phyloP scores from a whole-genome alignment of 2,329 filamentous ascomycete genomes.

The Pseudogymnoascus sp. region DNA sequence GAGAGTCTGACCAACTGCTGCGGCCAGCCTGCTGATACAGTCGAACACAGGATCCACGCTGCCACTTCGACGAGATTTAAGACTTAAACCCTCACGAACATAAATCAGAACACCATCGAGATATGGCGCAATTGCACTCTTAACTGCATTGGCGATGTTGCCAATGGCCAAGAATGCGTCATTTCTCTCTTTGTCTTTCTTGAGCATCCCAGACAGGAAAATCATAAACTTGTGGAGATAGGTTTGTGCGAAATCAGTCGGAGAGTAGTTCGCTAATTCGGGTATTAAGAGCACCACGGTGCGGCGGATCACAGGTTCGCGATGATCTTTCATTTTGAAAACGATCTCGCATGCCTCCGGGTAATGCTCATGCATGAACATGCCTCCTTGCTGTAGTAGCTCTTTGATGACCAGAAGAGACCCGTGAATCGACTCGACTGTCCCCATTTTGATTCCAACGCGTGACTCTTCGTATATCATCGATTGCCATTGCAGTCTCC shows the following conservation, averaged over 20 bases:
- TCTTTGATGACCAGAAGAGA: constrained; percentile 89
- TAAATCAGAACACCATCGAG: constrained; percentile 90
- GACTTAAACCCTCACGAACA: constrained; percentile 79
- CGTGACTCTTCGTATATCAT: constrained; percentile 85
- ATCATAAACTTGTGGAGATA: constrained; percentile 97
- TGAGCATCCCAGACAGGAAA: constrained; percentile 85
- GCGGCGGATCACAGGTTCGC: constrained; percentile 76
- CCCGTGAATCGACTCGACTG: constrained; percentile 85
- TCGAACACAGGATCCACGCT: constrained; percentile 77
- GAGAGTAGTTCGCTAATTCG: constrained; percentile 84
- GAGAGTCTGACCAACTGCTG: constrained; percentile 89
- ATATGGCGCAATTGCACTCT: constrained; percentile 89
- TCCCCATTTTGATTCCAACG: constrained; percentile 67
- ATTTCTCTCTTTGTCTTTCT: constrained; percentile 89
- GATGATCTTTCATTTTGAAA: constrained; percentile 84
- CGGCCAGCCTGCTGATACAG: constrained; percentile 92
- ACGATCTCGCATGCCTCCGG: constrained; percentile 88
- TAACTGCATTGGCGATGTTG: constrained; percentile 91
- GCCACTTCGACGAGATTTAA: constrained; percentile 51
- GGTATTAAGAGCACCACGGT: constrained; percentile 90
- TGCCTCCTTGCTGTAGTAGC: constrained; percentile 85
- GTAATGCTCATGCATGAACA: constrained; percentile 98
- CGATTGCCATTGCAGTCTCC: constrained; percentile 80
- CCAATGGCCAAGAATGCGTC: constrained; percentile 93
- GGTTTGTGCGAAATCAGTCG: constrained; percentile 75